Base-by-base conservation (phyloP, 2,329 filamentous ascomycete genomes). In the Phaeomoniella chlamydospora region DNA sequence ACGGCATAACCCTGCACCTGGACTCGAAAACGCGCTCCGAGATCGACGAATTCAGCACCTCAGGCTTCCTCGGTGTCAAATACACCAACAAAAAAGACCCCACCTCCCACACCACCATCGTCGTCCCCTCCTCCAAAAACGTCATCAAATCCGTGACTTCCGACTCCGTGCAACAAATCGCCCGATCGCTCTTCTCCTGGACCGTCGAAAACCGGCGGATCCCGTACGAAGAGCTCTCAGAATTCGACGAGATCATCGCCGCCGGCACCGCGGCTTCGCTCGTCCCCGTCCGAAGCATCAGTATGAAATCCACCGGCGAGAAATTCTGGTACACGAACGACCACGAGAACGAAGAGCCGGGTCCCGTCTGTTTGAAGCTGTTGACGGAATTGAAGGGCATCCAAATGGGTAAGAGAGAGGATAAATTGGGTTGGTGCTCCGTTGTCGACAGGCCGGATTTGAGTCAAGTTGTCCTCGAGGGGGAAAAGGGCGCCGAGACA, bases 41-140 rank as follows among this genome's bases (percentile, higher is more conserved):
- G 55, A 74, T 98, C 42, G 88, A 98, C 51, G 88, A 98, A 67
- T 98, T 96, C 55, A 90, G 81, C 46, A 96, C 90, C 0, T 87
- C 80, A 43, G 88, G 85, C 1, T 96, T 98, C 57, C 80, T 96
- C 44, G 90, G 86, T 3, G 80, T 83, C 4, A 67, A 71, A 45
- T 68, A 69, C 37, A 64, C 75, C 31, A 72, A 68, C 3, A 67
- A 67, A 2, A 45, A 48, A 5, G 56, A 50, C 17, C 42, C 43
- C 5, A 44, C 43, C 10, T 61, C 65, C 3, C 59, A 70, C 18
- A 65, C 80, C 9, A 88, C 80, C 5, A 64, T 96, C 2, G 77
- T 90, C 4, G 77, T 90, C n/a, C 87, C 88, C 0, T 81, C 92
- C 57, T 88, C 81, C 50, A 78, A 76, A 50, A 86, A 78, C 49